These are phyloP conservation scores for Picea sitchensis DNA, from an alignment of 75 land plant genomes.

Conservation along the genomic window DNA sequence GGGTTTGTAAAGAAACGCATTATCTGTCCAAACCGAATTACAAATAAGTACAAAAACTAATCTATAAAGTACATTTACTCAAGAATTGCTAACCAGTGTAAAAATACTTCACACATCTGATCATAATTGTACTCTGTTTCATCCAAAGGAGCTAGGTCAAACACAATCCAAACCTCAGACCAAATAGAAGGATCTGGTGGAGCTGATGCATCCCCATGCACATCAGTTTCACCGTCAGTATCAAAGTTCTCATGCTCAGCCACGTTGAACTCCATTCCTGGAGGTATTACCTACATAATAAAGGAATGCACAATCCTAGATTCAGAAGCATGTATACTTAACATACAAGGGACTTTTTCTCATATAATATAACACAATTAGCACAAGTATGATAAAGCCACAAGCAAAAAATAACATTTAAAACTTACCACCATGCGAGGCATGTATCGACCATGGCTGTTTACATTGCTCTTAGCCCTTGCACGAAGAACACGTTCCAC, in stretches of 20 bases:
- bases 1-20: slow-evolving; percentile 50
- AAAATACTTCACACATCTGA: neutral
- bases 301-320: neutral
- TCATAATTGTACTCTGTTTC: neutral
- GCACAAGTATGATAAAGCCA: neutral
- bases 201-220: slow-evolving; percentile 23
- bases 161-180: slow-evolving; percentile 54
- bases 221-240: slow-evolving; percentile 44
- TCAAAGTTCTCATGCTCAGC: slow-evolving; percentile 35
- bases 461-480: slow-evolving; percentile 63
- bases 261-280: slow-evolving; percentile 94
- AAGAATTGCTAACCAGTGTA: neutral
- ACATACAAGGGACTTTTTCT: neutral
- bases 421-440: slow-evolving; percentile 78
- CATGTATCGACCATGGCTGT: slow-evolving; percentile 86
- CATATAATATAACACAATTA: neutral
- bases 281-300: slow-evolving; percentile 71
- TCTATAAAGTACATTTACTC: neutral
- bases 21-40: slow-evolving; percentile 16
- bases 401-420: neutral
- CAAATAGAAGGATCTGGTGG: slow-evolving; percentile 76
- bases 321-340: slow-evolving; percentile 1
- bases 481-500: slow-evolving; percentile 69
- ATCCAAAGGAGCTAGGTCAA: slow-evolving; percentile 6
- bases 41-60: neutral